Base-by-base conservation (phyloP, 768 basidiomycete genomes). In the Pulveroboletus ravenelii region DNA sequence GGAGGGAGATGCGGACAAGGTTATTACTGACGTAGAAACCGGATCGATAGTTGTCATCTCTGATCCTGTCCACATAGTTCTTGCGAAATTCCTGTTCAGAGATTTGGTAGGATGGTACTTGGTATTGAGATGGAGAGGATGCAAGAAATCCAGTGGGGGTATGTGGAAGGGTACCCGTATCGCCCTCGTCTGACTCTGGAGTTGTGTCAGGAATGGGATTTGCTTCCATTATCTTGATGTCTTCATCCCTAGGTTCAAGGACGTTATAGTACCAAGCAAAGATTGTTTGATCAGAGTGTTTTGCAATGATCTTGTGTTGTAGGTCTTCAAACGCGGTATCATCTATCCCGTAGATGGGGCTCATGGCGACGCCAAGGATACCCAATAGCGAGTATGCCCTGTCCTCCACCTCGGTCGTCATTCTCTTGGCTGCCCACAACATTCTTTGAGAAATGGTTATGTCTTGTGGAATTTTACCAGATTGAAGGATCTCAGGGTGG, bases 311-410 rank as follows among this genome's bases (percentile, higher is more conserved):
- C 41, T 34, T 55, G 44, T 48, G 44, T 41, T 68, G 66, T 32
- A 69, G 38, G 1, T 60, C 46, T 44, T 55, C 41, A 44, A 70
- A 69, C 3, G 63, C 62, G 3, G 5, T 54, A 17, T 58, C 45
- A 1, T 53, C 62, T 40, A 59, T 54, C 30, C 69, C 69, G 30
- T 70, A 69, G 29, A 27, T 42, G 6, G 62, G 41, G 3, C 36
- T 29, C 54, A 70, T 50, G 23, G 14, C 34, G 17, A 65, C 50
- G 12, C 31, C 45, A 3, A 69, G 55, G 35, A 69, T 40, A 3
- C 65, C 69, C 50, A 69, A 34, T 36, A 69, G 44, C 18, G 60
- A 67, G 39, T 70, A 69, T 6, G 67, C 56, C 38, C n/a, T 61
- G 36, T 69, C 69, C 30, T 70, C 68, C 27, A 48, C 25, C 41